Base-by-base conservation (phyloP, 2,329 filamentous ascomycete species). In the Ustulina deusta region DNA sequence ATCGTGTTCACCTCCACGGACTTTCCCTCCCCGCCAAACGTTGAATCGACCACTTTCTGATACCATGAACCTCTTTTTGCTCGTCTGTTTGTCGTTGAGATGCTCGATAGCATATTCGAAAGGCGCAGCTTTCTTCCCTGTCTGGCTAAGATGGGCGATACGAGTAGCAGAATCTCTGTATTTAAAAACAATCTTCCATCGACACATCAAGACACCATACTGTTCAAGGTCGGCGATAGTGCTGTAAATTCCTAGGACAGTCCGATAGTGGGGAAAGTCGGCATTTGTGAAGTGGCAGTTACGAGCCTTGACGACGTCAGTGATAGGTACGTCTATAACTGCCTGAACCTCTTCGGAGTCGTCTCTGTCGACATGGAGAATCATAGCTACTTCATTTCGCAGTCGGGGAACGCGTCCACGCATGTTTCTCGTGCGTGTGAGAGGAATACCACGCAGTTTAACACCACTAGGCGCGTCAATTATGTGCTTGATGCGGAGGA, bases 211-310 rank as follows among this genome's bases (percentile, higher is more conserved):
- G 15, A 75, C 71, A 1, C 74, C 79, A 9, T 75, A 73, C 17
- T 71, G 69, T 57, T 80, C 77, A 49, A 78, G 73, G 1, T 75
- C 74, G 6, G 57, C 66, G 29, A 66, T 63, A 3, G 63, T 70
- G 0, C 44, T 29, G 25, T 74, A 73, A 9, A 74, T 60, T 0
- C 63, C 69, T 0, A 32, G 11, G 0, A 66, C 69, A 17, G 71
- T 71, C 3, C 73, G 72, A 38, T 73, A 65, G 17, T 68, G 66
- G 1, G 78, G 78, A 17, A 76, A 79, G 54, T 72, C 68, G 17
- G 76, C 77, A 46, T 80, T 80, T 2, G 79, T 79, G 44, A 77
- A 70, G 40, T 78, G 73, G 34, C 78, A 74, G 11, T 72, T 69
- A 13, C 79, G 74, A 40, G 57, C 36, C 25, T 61, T 68, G 7